Evolutionary conservation across 495 filamentous ascomycete species (phyloP).

Genomic region (Trichoderma asperelloides): DNA sequence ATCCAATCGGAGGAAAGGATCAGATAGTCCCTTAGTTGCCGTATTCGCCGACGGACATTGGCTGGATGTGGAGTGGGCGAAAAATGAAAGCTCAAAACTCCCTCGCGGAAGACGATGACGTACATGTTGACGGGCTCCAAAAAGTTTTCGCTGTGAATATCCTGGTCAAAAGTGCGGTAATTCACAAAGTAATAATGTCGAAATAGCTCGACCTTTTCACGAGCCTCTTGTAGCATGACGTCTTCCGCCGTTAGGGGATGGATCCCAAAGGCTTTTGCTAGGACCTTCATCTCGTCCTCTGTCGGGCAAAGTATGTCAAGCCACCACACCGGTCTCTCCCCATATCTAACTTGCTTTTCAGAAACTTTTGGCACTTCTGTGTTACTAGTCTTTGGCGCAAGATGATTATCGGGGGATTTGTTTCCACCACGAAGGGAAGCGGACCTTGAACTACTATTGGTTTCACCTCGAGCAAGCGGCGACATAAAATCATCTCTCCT

Average conservation of each 20-base stretch:
- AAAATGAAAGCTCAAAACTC: slow-evolving; percentile 93
- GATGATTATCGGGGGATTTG: slow-evolving; percentile 19
- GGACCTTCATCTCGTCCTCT: slow-evolving; percentile 82
- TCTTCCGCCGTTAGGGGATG: slow-evolving; percentile 93
- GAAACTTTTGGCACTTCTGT: slow-evolving; percentile 16
- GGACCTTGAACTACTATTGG: neutral
- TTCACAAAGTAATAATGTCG: slow-evolving; percentile 97
- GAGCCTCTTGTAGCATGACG: slow-evolving; percentile 92
- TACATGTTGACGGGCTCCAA: slow-evolving; percentile 97
- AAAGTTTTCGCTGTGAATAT: slow-evolving; percentile 75
- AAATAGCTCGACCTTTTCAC: slow-evolving; percentile 97
- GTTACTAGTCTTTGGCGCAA: slow-evolving; percentile 19
- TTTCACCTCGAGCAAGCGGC: neutral
- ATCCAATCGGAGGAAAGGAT: slow-evolving; percentile 95
- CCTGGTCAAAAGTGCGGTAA: slow-evolving; percentile 94
- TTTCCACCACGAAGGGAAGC: neutral
- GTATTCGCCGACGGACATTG: slow-evolving; percentile 86
- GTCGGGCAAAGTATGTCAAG: slow-evolving; percentile 86
- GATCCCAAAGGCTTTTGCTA: slow-evolving; percentile 88
- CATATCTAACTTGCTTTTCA: slow-evolving; percentile 57
- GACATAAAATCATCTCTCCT: slow-evolving; percentile 15
- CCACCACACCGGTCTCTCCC: slow-evolving; percentile 91
- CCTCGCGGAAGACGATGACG: slow-evolving; percentile 91
- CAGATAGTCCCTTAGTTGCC: slow-evolving; percentile 89
- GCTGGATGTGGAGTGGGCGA: slow-evolving; percentile 86